These are phyloP conservation scores for Penstemon davidsonii DNA, from an alignment of 257 asterid species.

Conservation along the genomic window DNA sequence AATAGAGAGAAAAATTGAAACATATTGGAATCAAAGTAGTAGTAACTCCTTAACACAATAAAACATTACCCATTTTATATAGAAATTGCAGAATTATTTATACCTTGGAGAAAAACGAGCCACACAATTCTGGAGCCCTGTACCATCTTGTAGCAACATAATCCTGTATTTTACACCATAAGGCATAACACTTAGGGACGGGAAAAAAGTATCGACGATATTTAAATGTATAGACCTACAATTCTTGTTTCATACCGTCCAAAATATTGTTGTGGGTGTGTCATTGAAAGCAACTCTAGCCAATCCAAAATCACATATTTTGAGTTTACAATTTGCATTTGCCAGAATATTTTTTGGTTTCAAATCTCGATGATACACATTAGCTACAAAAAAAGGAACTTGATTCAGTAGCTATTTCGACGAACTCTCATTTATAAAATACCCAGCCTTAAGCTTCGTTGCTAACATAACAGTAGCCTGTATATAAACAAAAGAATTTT, in stretches of 20 bases:
- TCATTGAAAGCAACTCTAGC: conserved; percentile 89
- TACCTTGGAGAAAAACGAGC: conserved; percentile 87
- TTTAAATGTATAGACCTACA: conserved; percentile 2
- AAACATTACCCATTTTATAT: too few species aligned
- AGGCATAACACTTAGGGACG: conserved; percentile 2
- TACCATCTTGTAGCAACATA: conserved; percentile 95
- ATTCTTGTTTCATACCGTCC: conserved; percentile 63
- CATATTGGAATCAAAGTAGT: not conserved
- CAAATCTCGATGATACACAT: conserved; percentile 83
- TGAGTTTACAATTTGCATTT: conserved; percentile 88
- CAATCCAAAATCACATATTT: conserved; percentile 89
- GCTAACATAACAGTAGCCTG: not conserved
- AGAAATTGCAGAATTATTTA: not conserved
- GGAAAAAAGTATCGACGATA: not conserved
- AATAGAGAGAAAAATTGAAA: conserved; percentile 1
- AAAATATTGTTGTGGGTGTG: conserved; percentile 79
- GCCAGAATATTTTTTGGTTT: conserved; percentile 86
- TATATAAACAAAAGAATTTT: not conserved
- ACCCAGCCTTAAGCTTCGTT: conserved; percentile 16
- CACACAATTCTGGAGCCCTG: conserved; percentile 89
- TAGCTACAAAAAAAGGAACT: conserved; percentile 57
- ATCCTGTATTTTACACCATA: conserved; percentile 47
- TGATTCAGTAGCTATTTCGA: conserved; percentile 20
- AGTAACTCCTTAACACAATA: not conserved
- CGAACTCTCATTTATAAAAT: conserved; percentile 21